Percentiles rank a stretch among this genome's conserved stretches.
Conservation (phyloP, 345 rosid genomes). For the Hibiscus syriacus region DNA sequence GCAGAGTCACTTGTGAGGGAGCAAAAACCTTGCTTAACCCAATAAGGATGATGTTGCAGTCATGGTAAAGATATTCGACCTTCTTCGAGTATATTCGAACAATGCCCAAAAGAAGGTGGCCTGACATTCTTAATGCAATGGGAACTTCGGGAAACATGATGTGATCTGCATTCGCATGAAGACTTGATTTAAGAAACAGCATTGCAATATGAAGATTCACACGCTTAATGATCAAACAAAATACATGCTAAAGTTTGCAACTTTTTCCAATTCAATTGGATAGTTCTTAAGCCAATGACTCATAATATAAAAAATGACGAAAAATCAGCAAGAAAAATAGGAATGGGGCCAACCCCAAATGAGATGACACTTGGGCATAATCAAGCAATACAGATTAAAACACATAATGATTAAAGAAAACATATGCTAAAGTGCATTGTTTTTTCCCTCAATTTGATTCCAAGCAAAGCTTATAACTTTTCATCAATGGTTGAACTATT, state of each 20-base stretch:
- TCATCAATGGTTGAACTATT: not conserved
- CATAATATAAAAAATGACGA: too few relatives aligned
- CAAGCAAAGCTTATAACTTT: not conserved
- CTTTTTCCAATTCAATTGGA: not conserved
- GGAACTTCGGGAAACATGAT: conserved; percentile 76
- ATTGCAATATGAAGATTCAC: not conserved
- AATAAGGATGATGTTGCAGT: conserved; percentile 38
- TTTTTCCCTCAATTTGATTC: too few relatives aligned
- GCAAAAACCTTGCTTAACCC: conserved; percentile 53
- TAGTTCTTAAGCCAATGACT: too few relatives aligned
- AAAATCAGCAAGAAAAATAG: too few relatives aligned
- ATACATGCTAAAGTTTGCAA: not conserved
- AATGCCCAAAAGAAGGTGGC: conserved; percentile 83
- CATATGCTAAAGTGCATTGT: not conserved
- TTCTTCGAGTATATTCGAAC: conserved; percentile 85
- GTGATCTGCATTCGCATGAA: conserved; percentile 28
- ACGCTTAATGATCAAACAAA: not conserved
- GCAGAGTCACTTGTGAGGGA: conserved; percentile 47
- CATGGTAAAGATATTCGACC: conserved; percentile 74
- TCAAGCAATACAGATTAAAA: not conserved
- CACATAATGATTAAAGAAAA: not conserved
- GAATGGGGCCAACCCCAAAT: too few relatives aligned
- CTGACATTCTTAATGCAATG: conserved; percentile 71
- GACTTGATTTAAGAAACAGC: not conserved
- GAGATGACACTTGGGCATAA: too few relatives aligned